A percentile compares a stretch with the other conserved stretches of the same genome.
These are phyloP conservation scores for Erodium texanum DNA, from an alignment of 441 rosid genomes.

Conservation along the genomic window DNA sequence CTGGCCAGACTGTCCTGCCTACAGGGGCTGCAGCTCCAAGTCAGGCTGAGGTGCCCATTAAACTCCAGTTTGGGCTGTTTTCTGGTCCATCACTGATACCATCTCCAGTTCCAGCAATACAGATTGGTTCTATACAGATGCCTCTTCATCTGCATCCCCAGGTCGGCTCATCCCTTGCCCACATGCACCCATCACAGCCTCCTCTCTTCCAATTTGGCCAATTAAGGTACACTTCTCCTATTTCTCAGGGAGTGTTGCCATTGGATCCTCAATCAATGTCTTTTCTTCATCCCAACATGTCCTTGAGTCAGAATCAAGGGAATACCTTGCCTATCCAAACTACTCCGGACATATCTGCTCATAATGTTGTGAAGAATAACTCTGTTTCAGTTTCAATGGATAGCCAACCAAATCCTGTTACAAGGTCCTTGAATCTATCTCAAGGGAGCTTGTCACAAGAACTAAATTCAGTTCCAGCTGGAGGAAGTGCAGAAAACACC, in stretches of 20 bases:
- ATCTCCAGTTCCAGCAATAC: constrained; percentile 94
- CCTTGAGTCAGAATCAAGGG: constrained; percentile 25
- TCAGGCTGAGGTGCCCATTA: constrained; percentile 61
- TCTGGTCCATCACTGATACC: constrained; percentile 88
- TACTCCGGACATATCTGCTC: constrained; percentile 31
- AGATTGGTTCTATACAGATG: constrained; percentile 98
- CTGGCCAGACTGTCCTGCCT: constrained; percentile 36
- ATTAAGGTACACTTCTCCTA: constrained; percentile 64
- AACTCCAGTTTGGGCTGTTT: constrained; percentile 88
- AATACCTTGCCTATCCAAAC: constrained; percentile 35
- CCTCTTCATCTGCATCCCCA: constrained; percentile 93
- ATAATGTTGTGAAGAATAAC: constrained; percentile 29
- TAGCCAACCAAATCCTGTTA: constrained; percentile 36
- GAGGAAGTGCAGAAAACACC: constrained; percentile 28
- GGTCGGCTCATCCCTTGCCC: constrained; percentile 48
- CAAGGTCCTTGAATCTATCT: constrained; percentile 41
- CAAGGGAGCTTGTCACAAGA: constrained; percentile 32
- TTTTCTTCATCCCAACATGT: constrained; percentile 39
- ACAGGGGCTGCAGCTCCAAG: constrained; percentile 31
- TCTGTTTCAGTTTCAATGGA: constrained; percentile 29
- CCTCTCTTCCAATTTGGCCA: constrained; percentile 91
- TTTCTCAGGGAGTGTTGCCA: constrained; percentile 71
- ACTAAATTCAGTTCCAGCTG: constrained; percentile 28
- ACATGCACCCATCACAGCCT: constrained; percentile 60
- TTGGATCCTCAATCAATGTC: constrained; percentile 53